Conservation (phyloP, 495 filamentous ascomycete species). For the Daldinia grandis region DNA sequence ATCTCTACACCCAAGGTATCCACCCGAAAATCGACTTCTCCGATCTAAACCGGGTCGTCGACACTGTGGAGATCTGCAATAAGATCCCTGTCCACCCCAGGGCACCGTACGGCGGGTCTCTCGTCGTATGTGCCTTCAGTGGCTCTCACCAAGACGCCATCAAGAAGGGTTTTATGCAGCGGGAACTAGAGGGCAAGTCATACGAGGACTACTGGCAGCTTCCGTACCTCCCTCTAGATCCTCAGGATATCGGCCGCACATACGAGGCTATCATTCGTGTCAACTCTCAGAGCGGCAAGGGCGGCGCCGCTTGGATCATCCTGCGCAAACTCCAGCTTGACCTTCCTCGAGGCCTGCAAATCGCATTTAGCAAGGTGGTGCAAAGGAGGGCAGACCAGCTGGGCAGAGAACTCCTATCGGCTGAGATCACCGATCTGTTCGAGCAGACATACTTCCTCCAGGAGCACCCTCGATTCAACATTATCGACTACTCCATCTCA, state of each 20-base stretch:
- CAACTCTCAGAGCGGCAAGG: conserved; percentile 96
- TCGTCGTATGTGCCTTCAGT: conserved; percentile 89
- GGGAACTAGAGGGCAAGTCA: conserved; percentile 65
- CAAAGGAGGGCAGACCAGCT: conserved; percentile 77
- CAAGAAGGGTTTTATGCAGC: conserved; percentile 89
- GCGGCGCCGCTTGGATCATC: conserved; percentile 94
- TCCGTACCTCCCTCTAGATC: conserved; percentile 94
- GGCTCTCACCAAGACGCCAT: conserved; percentile 97
- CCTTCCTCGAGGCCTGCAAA: conserved; percentile 89
- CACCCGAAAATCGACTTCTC: conserved; percentile 91
- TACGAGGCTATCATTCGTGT: conserved; percentile 98
- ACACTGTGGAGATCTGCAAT: conserved; percentile 89
- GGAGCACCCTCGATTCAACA: conserved; percentile 79
- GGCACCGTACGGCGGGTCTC: conserved; percentile 86
- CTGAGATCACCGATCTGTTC: conserved; percentile 88
- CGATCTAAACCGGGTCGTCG: conserved; percentile 85
- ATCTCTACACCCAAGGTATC: conserved; percentile 96
- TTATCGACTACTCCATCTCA: conserved; percentile 92
- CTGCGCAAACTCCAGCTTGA: conserved; percentile 88
- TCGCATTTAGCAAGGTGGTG: conserved; percentile 89
- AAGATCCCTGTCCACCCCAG: conserved; percentile 94
- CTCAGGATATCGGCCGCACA: conserved; percentile 90
- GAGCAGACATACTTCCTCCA: conserved; percentile 85
- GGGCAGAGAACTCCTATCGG: conserved; percentile 81
- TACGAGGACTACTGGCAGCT: conserved; percentile 73